Percentiles rank a stretch among this genome's conserved stretches.
phyloP scores from a whole-genome alignment of 768 basidiomycete species.

The Amyloporia xantha region DNA sequence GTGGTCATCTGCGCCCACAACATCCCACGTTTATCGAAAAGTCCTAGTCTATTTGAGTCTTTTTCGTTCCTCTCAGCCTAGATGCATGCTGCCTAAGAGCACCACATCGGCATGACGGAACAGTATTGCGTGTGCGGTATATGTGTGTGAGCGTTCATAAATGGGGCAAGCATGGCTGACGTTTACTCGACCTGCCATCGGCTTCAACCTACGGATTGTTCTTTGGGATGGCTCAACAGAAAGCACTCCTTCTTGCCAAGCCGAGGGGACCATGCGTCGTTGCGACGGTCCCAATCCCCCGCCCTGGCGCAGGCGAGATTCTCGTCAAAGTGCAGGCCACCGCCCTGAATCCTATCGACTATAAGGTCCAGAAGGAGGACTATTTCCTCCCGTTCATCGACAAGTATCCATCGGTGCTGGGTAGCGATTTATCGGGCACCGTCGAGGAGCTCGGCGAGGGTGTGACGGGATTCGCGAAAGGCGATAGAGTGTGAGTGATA shows the following conservation, averaged over 20 bases:
- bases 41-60: too few species aligned
- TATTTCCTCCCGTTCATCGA: slow-evolving; percentile 29
- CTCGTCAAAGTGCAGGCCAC: slow-evolving; percentile 23
- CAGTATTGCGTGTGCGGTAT: too few species aligned
- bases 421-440: slow-evolving; percentile 33
- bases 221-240: slow-evolving; percentile 11
- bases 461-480: slow-evolving; percentile 31
- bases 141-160: too few species aligned
- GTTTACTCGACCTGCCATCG: too few species aligned
- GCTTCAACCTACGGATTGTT: neutral
- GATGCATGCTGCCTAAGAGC: too few species aligned
- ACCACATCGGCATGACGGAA: too few species aligned
- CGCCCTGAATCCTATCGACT: slow-evolving; percentile 29
- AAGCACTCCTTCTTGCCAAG: slow-evolving; percentile 12
- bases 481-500: slow-evolving; percentile 30
- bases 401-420: slow-evolving; percentile 32
- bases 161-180: too few species aligned
- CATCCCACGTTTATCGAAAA: too few species aligned
- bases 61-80: too few species aligned
- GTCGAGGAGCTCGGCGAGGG: slow-evolving; percentile 34
- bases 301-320: slow-evolving; percentile 18
- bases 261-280: slow-evolving; percentile 7
- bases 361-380: slow-evolving; percentile 25
- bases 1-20: too few species aligned
- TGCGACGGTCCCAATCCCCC: slow-evolving; percentile 2